Conservation (phyloP, 805 yeast species). For the Candida berthetii region DNA sequence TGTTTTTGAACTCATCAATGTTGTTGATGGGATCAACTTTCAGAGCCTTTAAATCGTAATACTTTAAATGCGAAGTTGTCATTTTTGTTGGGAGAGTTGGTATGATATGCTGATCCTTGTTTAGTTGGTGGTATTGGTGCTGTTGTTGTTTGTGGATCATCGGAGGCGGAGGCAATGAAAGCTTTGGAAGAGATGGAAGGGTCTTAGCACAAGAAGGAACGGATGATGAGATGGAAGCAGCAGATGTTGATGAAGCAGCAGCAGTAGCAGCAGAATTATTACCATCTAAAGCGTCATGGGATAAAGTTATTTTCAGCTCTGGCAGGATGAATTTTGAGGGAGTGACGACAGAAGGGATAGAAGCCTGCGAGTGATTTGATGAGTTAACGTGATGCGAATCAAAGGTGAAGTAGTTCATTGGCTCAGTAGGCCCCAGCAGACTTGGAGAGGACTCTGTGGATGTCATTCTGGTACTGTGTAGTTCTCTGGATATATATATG, state of each 20-base stretch:
- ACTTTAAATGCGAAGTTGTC: conserved; percentile 6
- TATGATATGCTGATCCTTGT: neutral
- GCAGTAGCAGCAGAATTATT: neutral
- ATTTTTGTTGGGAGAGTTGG: conserved; percentile 3
- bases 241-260: neutral
- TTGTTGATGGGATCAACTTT: conserved; percentile 6
- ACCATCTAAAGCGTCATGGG: neutral
- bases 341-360: neutral
- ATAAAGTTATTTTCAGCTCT: neutral
- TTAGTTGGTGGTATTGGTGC: neutral
- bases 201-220: too few species aligned
- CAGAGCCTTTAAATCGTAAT: conserved; percentile 7
- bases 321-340: neutral
- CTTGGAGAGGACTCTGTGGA: conserved; percentile 8
- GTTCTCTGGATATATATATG: too few species aligned
- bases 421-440: conserved; percentile 1
- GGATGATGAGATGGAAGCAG: too few species aligned
- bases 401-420: conserved; percentile 6
- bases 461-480: conserved; percentile 3
- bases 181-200: too few species aligned
- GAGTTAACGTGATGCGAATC: neutral
- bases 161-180: too few species aligned
- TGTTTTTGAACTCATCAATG: conserved; percentile 3
- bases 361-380: neutral
- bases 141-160: neutral